Evolutionary conservation across 306 rosid species (phyloP).

Genomic region (Cucurbita ficifolia): DNA sequence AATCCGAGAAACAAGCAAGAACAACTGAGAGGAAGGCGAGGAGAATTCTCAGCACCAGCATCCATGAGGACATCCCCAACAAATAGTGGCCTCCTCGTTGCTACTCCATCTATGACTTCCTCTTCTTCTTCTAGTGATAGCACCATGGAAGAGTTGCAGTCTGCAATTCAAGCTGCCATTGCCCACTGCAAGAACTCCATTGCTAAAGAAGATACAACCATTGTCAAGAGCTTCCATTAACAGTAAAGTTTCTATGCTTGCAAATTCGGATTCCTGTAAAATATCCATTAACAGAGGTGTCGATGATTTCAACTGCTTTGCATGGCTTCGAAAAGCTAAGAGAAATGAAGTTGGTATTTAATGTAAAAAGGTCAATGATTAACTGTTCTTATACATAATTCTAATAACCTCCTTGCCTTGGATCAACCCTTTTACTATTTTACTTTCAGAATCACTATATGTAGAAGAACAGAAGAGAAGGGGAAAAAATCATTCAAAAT

Average conservation of each 20-base stretch:
- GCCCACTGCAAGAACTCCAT: slow-evolving; percentile 95
- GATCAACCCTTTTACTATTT: too few relatives aligned
- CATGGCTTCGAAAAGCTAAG: neutral
- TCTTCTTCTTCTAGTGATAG: slow-evolving; percentile 47
- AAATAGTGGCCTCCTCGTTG: slow-evolving; percentile 43
- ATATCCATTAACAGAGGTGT: neutral
- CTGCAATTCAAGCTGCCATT: slow-evolving; percentile 98
- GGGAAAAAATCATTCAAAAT: neutral
- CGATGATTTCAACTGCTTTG: neutral
- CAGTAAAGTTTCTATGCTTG: neutral
- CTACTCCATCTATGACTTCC: slow-evolving; percentile 23
- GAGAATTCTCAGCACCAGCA: slow-evolving; percentile 87
- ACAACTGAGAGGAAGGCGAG: slow-evolving; percentile 43
- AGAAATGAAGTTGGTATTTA: neutral
- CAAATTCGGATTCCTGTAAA: neutral
- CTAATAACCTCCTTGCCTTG: neutral
- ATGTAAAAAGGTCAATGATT: slow-evolving; percentile 2
- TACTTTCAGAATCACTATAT: neutral
- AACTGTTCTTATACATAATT: neutral
- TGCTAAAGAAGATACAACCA: slow-evolving; percentile 45
- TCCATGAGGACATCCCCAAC: slow-evolving; percentile 86
- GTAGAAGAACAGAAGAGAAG: neutral
- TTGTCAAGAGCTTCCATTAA: slow-evolving; percentile 8
- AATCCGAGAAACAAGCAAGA: slow-evolving; percentile 27
- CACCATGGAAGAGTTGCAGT: slow-evolving; percentile 92